Percentiles rank a stretch among this genome's conserved stretches.
Evolutionary conservation across 176 grass and related monocot genomes (phyloP).

Genomic region (Poa annua): DNA sequence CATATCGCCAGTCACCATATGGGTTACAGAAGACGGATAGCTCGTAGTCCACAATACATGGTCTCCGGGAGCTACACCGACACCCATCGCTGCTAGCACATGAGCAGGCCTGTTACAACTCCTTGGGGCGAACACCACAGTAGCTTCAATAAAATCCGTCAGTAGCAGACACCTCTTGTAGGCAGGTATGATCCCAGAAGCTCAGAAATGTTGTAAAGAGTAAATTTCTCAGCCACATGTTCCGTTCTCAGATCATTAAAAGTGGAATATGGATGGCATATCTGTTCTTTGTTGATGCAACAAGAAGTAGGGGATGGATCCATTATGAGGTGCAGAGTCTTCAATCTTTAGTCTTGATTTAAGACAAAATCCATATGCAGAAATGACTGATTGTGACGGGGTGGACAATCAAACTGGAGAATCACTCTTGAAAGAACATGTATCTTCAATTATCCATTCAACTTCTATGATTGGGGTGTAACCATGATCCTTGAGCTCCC

Average conservation of each 20-base stretch:
- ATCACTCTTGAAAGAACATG: not conserved
- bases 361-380: not conserved
- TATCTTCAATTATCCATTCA: conserved; percentile 30
- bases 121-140: too few relatives aligned
- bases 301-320: conserved; percentile 8
- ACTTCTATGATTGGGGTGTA: conserved; percentile 36
- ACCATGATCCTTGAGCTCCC: conserved; percentile 53
- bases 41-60: too few relatives aligned
- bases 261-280: not conserved
- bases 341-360: not conserved
- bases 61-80: too few relatives aligned
- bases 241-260: not conserved
- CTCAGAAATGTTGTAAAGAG: not conserved
- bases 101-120: too few relatives aligned
- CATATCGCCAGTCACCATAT: too few relatives aligned
- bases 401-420: not conserved
- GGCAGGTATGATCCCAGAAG: not conserved
- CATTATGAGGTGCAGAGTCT: not conserved
- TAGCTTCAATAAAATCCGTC: too few relatives aligned
- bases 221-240: not conserved
- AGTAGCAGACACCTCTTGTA: not conserved
- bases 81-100: too few relatives aligned
- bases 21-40: too few relatives aligned
- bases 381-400: not conserved
- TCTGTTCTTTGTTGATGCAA: not conserved